Base-by-base conservation (phyloP, 2,329 filamentous ascomycete species). In the Penicillium sp. region DNA sequence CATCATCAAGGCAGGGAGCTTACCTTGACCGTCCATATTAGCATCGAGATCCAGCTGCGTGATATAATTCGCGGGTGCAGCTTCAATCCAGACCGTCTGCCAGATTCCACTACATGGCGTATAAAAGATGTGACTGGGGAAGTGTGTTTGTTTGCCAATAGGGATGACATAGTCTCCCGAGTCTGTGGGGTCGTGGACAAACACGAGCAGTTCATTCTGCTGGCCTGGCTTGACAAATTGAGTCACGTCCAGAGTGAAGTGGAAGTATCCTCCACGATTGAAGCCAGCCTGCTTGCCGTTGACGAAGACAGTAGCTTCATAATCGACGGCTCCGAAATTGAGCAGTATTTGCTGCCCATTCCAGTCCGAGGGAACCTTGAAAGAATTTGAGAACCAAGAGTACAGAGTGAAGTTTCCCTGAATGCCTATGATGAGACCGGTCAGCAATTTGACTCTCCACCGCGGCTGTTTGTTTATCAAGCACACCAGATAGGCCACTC, bases 31-130 rank as follows among this genome's bases (percentile, higher is more conserved):
- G 50, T 85, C 64, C 75, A 83, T 83, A 62, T 81, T 81, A 0
- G 86, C 88, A 27, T 79, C 73, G 16, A 90, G 67, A 61, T 89
- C 84, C 2, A 90, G 74, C 41, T 82, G 78, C 0, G 82, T 83
- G 55, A 90, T 83, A 64, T 87, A 77, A 51, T 83, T 80, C 0
- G 74, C 61, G 0, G 88, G 85, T 0, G 83, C 86, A n/a, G 83
- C 79, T 69, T 89, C 85, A 2, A 91, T 75, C 88, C 88, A 91
- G 0, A 91, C 88, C 18, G 82, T 82, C 69, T 90, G 88, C 89
- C 89, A 91, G 62, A 91, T 90, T 5, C 89, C 89, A 36, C 86
- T 88, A 69, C 88, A 91, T 0, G 89, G 85, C 0, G 85, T 86
- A 70, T 91, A 91, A 71, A 89, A 91, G 60, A 91, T 91, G 65